Evolutionary conservation across 257 asterid genomes (phyloP).

Genomic region (Salvia miltiorrhiza): DNA sequence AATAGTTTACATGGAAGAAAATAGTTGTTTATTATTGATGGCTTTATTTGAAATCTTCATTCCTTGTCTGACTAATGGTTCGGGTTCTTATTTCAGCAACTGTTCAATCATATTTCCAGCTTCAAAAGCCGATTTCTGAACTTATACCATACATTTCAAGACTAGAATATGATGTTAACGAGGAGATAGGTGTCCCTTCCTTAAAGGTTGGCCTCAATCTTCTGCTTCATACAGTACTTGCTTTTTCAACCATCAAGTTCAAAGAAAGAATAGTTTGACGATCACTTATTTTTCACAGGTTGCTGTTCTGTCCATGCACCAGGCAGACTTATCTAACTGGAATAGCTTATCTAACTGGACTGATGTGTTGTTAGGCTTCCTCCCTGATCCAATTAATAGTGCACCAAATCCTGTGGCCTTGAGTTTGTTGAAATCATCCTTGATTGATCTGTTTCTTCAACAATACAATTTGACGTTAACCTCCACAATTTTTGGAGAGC

Average conservation of each 20-base stretch:
- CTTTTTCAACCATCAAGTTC: not conserved
- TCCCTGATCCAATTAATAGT: slow-evolving; percentile 53
- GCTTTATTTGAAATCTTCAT: not conserved
- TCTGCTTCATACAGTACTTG: not conserved
- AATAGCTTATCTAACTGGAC: slow-evolving; percentile 55
- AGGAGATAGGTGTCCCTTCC: slow-evolving; percentile 67
- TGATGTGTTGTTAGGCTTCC: slow-evolving; percentile 69
- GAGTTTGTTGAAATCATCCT: slow-evolving; percentile 53
- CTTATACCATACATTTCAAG: slow-evolving; percentile 62
- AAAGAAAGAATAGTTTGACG: not conserved
- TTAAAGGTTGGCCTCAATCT: slow-evolving; percentile 56
- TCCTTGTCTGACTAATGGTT: slow-evolving; percentile 6
- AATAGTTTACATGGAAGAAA: not conserved
- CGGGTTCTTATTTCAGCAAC: slow-evolving; percentile 55
- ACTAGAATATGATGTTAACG: slow-evolving; percentile 67
- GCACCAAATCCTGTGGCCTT: slow-evolving; percentile 41
- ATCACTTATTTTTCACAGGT: slow-evolving; percentile 43
- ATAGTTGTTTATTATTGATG: not conserved
- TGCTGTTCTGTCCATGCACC: slow-evolving; percentile 68
- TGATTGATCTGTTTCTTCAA: slow-evolving; percentile 61
- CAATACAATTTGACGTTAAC: slow-evolving; percentile 63
- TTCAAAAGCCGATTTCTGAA: slow-evolving; percentile 60
- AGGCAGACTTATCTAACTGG: slow-evolving; percentile 32
- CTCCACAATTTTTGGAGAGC: slow-evolving; percentile 58
- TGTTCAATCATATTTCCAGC: slow-evolving; percentile 68